A percentile compares a stretch with the other conserved stretches of the same genome.
Evolutionary conservation across 2,329 filamentous ascomycete species (phyloP).

Genomic region (Macrophomina tecta): DNA sequence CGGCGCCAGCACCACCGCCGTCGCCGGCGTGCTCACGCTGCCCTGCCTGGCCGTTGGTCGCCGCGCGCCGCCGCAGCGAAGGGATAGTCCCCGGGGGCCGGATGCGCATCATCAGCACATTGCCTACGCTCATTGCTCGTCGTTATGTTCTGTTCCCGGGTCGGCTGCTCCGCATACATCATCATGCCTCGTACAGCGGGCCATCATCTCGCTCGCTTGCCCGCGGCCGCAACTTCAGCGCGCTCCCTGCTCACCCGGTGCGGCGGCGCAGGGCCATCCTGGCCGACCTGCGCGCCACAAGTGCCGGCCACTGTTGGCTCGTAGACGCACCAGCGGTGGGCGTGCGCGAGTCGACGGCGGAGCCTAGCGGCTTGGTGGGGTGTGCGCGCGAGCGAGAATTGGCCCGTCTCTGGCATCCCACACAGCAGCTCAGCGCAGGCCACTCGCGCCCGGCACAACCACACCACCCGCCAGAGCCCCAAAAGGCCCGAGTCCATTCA

Average conservation of each 20-base stretch:
- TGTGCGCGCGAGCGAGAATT: not conserved
- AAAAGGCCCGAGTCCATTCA: constrained; percentile 32
- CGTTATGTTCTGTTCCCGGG: not conserved
- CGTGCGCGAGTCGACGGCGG: constrained; percentile 23
- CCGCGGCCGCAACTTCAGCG: not conserved
- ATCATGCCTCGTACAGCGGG: constrained; percentile 2
- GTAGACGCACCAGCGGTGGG: constrained; percentile 22
- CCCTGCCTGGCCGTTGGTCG: constrained; percentile 14
- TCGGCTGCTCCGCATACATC: constrained; percentile 14
- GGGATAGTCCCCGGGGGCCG: not conserved
- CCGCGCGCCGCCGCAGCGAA: not conserved
- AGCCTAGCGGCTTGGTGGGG: constrained; percentile 1
- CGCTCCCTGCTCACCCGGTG: constrained; percentile 20
- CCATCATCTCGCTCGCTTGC: not conserved
- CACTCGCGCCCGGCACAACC: constrained; percentile 19
- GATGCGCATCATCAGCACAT: constrained; percentile 16
- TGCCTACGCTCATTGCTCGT: not conserved
- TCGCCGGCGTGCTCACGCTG: not conserved
- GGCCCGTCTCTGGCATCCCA: constrained; percentile 23
- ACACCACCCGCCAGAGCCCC: constrained; percentile 27
- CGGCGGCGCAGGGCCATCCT: constrained; percentile 23
- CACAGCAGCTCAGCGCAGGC: constrained; percentile 19
- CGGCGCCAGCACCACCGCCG: not conserved
- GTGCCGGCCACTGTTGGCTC: constrained; percentile 22
- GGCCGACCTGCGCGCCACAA: constrained; percentile 19